These are phyloP conservation scores for Cyphellophora attinorum DNA, from an alignment of 2,329 filamentous ascomycete genomes.

Conservation along the genomic window DNA sequence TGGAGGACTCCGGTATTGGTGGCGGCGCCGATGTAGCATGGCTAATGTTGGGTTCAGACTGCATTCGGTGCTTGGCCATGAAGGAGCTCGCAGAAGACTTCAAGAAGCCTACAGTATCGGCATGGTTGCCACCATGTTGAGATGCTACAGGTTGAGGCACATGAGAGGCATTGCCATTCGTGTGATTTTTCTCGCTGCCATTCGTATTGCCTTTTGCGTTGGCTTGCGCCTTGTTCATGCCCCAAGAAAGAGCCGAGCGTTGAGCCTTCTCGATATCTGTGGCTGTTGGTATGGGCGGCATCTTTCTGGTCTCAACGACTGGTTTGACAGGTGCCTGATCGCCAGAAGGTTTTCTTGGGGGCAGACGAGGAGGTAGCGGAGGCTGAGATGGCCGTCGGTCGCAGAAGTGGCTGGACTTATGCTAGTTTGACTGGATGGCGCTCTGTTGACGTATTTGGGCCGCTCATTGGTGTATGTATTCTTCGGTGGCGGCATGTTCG, in stretches of 20 bases:
- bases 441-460: slow-evolving; percentile 28
- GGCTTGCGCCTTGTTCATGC: slow-evolving; percentile 29
- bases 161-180: too few relatives aligned
- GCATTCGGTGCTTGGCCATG: neutral
- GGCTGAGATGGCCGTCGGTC: slow-evolving; percentile 7
- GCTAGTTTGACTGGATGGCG: slow-evolving; percentile 21
- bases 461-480: slow-evolving; percentile 24
- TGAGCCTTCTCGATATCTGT: slow-evolving; percentile 26
- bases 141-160: slow-evolving; percentile 4
- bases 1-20: slow-evolving; percentile 44
- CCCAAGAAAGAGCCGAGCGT: slow-evolving; percentile 37
- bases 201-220: slow-evolving; percentile 8
- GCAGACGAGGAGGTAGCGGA: slow-evolving; percentile 14
- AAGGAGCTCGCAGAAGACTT: neutral
- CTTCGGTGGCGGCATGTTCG: slow-evolving; percentile 18
- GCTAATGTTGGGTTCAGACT: slow-evolving; percentile 9
- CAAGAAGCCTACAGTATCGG: neutral
- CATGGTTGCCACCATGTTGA: neutral
- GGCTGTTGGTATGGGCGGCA: slow-evolving; percentile 25
- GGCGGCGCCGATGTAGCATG: slow-evolving; percentile 23
- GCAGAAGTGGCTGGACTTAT: slow-evolving; percentile 9
- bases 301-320: slow-evolving; percentile 9
- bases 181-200: too few relatives aligned
- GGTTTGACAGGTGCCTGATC: slow-evolving; percentile 9
- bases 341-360: slow-evolving; percentile 10